A percentile compares a stretch with the other conserved stretches of the same genome.
Conservation (phyloP, 441 rosid species). For the Corymbia citriodora region DNA sequence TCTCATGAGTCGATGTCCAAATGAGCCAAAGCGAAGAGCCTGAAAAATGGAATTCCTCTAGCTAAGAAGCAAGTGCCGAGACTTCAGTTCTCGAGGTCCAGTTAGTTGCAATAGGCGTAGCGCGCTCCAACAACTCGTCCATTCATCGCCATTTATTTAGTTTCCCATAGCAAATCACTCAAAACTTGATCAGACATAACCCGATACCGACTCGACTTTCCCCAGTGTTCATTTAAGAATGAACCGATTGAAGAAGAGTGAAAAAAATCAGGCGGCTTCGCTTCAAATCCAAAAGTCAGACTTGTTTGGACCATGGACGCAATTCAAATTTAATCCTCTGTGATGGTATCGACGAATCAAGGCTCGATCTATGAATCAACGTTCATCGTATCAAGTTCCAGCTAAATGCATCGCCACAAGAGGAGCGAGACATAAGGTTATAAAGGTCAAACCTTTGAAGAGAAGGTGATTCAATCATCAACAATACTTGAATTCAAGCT, state of each 20-base stretch:
- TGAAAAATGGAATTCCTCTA: not conserved
- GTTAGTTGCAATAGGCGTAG: too few species aligned
- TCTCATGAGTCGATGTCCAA: not conserved
- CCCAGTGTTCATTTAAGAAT: not conserved
- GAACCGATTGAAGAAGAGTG: not conserved
- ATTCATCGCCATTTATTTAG: not conserved
- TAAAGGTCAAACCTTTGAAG: not conserved
- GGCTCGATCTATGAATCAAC: not conserved
- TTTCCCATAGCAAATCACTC: not conserved
- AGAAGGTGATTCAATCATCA: not conserved
- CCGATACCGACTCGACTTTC: not conserved
- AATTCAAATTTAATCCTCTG: not conserved
- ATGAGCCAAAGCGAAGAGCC: not conserved
- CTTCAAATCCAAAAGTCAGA: not conserved
- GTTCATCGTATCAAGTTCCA: not conserved
- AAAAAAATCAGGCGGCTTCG: not conserved
- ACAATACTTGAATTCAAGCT: not conserved
- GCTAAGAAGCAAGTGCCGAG: not conserved
- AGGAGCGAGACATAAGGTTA: not conserved
- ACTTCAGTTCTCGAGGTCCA: not conserved
- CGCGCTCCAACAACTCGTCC: not conserved
- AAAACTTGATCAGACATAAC: not conserved
- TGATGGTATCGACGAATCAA: accelerated
- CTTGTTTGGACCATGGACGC: accelerated
- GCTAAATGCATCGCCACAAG: not conserved